Evolutionary conservation across 2,329 filamentous ascomycete genomes (phyloP).

Genomic region (Cordyceps cateniannulata): DNA sequence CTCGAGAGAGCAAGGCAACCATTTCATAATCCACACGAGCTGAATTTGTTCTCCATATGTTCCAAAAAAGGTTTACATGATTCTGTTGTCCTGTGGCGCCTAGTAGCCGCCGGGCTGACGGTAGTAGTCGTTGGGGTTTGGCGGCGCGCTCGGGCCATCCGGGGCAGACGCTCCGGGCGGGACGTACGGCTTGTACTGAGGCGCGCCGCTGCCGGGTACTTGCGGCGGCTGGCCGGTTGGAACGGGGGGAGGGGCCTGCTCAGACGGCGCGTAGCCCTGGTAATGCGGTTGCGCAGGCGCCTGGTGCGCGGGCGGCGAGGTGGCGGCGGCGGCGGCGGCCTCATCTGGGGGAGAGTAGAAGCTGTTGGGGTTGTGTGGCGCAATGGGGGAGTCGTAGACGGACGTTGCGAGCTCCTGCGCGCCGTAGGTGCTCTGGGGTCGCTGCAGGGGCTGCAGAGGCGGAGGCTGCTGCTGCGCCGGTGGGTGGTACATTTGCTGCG

Average conservation of each 20-base stretch:
- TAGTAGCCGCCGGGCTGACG: constrained; percentile 35
- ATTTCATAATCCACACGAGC: neutral
- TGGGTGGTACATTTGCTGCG: constrained; percentile 23
- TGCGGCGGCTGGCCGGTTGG: constrained; percentile 29
- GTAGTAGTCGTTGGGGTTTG: constrained; percentile 52
- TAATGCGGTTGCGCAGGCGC: constrained; percentile 31
- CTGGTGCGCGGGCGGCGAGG: constrained; percentile 23
- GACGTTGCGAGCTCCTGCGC: constrained; percentile 75
- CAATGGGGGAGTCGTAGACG: constrained; percentile 68
- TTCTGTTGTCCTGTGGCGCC: neutral
- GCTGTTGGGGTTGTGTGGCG: constrained; percentile 40
- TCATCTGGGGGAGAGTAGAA: constrained; percentile 39
- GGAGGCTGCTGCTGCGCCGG: constrained; percentile 46
- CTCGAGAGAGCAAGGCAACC: neutral
- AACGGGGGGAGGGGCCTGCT: constrained; percentile 35
- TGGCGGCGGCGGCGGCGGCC: constrained; percentile 22
- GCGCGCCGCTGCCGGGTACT: constrained; percentile 21
- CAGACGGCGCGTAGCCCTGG: constrained; percentile 34
- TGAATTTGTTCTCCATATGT: neutral
- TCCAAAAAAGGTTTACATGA: neutral
- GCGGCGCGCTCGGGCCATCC: constrained; percentile 41
- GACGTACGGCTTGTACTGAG: constrained; percentile 56
- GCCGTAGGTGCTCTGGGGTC: constrained; percentile 62
- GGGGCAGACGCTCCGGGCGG: constrained; percentile 32
- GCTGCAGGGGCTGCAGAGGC: constrained; percentile 38